Percentiles rank a stretch among this genome's conserved stretches.
Evolutionary conservation across 371 early-diverging fungal genomes (phyloP).

Genomic region (Haplosporangium sp.): DNA sequence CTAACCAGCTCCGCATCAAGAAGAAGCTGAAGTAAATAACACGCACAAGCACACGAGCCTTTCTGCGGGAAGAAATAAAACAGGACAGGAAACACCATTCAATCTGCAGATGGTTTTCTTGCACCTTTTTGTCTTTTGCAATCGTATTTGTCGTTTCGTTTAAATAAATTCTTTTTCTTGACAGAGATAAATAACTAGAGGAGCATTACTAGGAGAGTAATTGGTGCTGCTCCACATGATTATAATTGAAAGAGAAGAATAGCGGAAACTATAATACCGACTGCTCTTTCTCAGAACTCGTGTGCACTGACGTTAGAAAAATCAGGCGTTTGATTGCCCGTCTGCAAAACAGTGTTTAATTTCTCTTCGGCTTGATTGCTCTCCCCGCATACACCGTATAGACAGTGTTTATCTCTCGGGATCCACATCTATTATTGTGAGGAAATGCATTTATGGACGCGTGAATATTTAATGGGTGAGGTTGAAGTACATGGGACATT

Average conservation of each 20-base stretch:
- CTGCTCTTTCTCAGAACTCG: no score
- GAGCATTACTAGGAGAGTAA: no score
- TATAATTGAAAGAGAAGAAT: no score
- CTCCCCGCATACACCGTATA: not conserved
- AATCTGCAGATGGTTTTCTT: slow-evolving; percentile 4
- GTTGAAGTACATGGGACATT: not conserved
- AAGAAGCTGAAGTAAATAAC: slow-evolving; percentile 80
- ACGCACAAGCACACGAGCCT: not conserved
- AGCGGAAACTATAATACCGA: no score
- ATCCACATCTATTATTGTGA: not conserved
- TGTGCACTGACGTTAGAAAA: not conserved
- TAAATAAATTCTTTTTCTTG: slow-evolving; percentile 7
- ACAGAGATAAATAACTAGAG: not conserved
- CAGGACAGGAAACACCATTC: not conserved
- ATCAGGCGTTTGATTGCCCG: not conserved
- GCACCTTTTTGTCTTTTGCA: not conserved
- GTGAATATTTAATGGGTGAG: not conserved
- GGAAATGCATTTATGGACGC: not conserved
- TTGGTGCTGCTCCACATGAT: no score
- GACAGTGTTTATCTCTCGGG: not conserved
- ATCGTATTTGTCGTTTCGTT: slow-evolving; percentile 1
- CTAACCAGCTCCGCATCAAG: slow-evolving; percentile 99
- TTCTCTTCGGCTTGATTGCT: not conserved
- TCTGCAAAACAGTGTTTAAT: not conserved
- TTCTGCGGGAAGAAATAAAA: not conserved